Base-by-base conservation (phyloP, 306 rosid species). In the Acacia melanoxylon region DNA sequence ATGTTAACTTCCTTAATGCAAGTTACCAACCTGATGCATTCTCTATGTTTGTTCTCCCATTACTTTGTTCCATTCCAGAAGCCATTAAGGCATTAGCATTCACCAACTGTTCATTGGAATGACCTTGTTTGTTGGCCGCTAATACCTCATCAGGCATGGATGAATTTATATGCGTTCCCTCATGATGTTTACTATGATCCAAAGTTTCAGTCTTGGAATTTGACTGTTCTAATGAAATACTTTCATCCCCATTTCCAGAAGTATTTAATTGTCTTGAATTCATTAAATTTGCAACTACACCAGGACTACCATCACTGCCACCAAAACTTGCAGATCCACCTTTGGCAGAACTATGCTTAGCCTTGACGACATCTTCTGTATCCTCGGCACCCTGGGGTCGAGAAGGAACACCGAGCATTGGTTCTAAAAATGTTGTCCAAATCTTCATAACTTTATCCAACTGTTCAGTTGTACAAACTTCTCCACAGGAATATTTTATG, bases 371-470 rank as follows among this genome's bases (percentile, higher is more conserved):
- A 86, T 96, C 98, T 88, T 92, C 98, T 11, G 97, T 91, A 87
- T 96, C 98, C 85, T 93, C 99, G 20, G 91, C 94, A 58, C 91
- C 97, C 59, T 82, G 97, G 80, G 97, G 97, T 33, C 97, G 92
- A 49, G 89, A 78, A 78, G 98, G 97, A 77, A 96, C 97, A 86
- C 98, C 94, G 48, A 93, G 91, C 89, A 93, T 70, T 75, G 99
- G 97, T 84, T 96, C 99, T 31, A 96, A 77, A 81, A 96, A 96
- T 52, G 97, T 92, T 81, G 97, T 93, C 99, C 99, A 96, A 75
- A 96, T 83, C 94, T 93, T 96, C 98, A 91, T 88, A 61, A 94
- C 94, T 89, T 94, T 96, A 84, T 92, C 99, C 88, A 94, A 85
- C 45, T 92, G 97, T 81, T 96, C 99, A 0, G 97, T 88, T 15